A percentile compares a stretch with the other conserved stretches of the same genome.
phyloP scores from a whole-genome alignment of 2,329 filamentous ascomycete genomes.

The Neoscytalidium dimidiatum region DNA sequence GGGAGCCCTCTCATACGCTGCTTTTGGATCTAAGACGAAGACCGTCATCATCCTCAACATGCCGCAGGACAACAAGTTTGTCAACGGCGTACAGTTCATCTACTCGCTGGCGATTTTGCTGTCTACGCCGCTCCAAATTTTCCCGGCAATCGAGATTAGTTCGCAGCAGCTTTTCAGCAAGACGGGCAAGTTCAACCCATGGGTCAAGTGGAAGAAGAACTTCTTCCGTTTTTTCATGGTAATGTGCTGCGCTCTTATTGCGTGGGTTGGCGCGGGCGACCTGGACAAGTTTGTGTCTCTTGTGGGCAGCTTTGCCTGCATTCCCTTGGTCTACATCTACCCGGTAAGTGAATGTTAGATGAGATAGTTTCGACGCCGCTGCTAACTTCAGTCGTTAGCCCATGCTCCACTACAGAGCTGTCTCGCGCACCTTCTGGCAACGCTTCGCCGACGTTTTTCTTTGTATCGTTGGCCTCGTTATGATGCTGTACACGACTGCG shows the following conservation, averaged over 20 bases:
- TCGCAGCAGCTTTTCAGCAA: slow-evolving; percentile 92
- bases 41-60: slow-evolving; percentile 96
- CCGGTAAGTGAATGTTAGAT: slow-evolving; percentile 66
- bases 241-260: slow-evolving; percentile 79
- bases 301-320: slow-evolving; percentile 96
- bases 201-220: slow-evolving; percentile 99
- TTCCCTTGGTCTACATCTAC: slow-evolving; percentile 96
- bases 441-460: slow-evolving; percentile 73
- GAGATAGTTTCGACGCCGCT: neutral
- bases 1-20: slow-evolving; percentile 91
- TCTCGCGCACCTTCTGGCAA: slow-evolving; percentile 69
- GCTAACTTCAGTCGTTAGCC: slow-evolving; percentile 61
- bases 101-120: slow-evolving; percentile 98
- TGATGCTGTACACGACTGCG: slow-evolving; percentile 89
- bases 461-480: slow-evolving; percentile 77
- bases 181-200: slow-evolving; percentile 96
- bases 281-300: slow-evolving; percentile 96
- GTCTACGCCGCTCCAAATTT: slow-evolving; percentile 93
- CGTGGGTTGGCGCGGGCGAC: slow-evolving; percentile 89
- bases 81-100: slow-evolving; percentile 93
- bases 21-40: slow-evolving; percentile 92
- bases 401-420: slow-evolving; percentile 81
- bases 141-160: slow-evolving; percentile 94
- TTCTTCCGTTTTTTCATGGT: slow-evolving; percentile 93
- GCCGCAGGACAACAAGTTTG: slow-evolving; percentile 90